Conservation (phyloP, 257 asterid genomes). For the Solanum sejunctum region DNA sequence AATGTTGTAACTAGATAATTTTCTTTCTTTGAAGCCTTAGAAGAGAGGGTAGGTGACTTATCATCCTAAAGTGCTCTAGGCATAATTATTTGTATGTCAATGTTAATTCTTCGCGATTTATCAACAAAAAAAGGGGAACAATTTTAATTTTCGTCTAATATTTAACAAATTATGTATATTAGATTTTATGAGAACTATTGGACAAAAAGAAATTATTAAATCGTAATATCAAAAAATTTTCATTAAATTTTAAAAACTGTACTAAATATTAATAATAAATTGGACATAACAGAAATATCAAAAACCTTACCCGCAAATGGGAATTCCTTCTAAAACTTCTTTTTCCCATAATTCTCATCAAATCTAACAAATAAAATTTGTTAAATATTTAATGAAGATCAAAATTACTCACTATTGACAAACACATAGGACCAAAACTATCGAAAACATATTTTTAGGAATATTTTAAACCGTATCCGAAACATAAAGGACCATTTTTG, state of each 20-base stretch:
- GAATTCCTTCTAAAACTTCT: background rate
- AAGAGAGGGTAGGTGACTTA: background rate
- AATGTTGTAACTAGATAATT: background rate
- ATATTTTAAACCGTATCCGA: background rate
- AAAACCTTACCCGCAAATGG: background rate
- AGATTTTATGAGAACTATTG: fast-evolving
- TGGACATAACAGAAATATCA: background rate
- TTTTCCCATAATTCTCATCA: background rate
- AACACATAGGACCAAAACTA: background rate
- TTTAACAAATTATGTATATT: too few species aligned
- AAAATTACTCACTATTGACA: background rate
- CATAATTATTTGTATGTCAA: background rate
- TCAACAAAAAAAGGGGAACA: too few species aligned
- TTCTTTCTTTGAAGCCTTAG: background rate
- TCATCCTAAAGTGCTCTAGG: background rate
- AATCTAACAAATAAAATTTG: background rate
- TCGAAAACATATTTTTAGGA: background rate
- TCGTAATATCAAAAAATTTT: background rate
- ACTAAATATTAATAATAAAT: too few species aligned
- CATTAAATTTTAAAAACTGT: background rate
- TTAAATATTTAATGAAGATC: background rate
- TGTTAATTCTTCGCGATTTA: too few species aligned
- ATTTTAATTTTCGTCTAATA: too few species aligned
- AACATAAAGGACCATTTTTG: background rate
- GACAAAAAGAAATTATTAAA: background rate